A percentile compares a stretch with the other conserved stretches of the same genome.
These are phyloP conservation scores for Geotrichum citri-aurantii DNA, from an alignment of 1,139 yeast species.

Conservation along the genomic window DNA sequence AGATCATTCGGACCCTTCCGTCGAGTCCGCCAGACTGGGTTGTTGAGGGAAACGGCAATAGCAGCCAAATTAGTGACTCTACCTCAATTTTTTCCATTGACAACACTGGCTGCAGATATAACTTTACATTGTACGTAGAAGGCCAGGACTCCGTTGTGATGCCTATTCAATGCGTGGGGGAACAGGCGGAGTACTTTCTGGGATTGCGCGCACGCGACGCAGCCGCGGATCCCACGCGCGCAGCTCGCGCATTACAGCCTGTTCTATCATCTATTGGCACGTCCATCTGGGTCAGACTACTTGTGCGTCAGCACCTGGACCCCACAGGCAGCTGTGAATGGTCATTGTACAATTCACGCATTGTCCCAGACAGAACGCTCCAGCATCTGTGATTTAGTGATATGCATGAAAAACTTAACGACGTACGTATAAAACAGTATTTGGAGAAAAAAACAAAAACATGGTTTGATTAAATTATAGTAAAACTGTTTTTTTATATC, in stretches of 20 bases:
- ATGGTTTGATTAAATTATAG: neutral
- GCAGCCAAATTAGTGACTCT: neutral
- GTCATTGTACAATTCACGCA: neutral
- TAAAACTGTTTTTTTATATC: neutral
- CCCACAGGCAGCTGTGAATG: neutral
- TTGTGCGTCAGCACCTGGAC: neutral
- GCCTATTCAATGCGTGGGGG: neutral
- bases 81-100: neutral
- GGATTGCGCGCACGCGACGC: neutral
- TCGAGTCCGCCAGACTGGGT: conserved; percentile 1
- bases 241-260: neutral
- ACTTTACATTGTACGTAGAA: conserved; percentile 1
- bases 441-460: neutral
- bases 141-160: conserved; percentile 9
- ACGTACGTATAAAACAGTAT: neutral
- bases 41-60: neutral
- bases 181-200: conserved; percentile 7
- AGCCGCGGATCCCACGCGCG: neutral
- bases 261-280: neutral
- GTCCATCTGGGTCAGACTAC: neutral
- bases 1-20: neutral
- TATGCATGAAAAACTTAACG: neutral
- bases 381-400: neutral
- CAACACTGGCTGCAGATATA: neutral
- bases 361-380: neutral